Percentiles rank a stretch among this genome's conserved stretches.
These are phyloP conservation scores for Pedinophyceae sp. DNA, from an alignment of 139 green algal species.

Conservation along the genomic window DNA sequence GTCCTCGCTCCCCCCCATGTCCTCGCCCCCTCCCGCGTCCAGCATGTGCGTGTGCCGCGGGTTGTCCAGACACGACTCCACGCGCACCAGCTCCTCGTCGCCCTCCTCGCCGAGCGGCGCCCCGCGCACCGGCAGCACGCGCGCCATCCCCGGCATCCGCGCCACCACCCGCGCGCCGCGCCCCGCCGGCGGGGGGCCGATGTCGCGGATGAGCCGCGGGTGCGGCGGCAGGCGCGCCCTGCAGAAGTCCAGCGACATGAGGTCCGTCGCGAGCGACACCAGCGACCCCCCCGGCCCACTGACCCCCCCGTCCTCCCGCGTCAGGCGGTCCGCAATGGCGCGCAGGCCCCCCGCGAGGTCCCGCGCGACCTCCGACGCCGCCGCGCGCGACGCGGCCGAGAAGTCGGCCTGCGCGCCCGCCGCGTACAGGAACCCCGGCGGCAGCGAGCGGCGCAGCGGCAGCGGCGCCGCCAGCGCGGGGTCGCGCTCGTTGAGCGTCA, in stretches of 20 bases:
- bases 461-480: conserved; percentile 15
- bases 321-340: conserved; percentile 27
- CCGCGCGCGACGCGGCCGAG: not conserved
- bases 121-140: not conserved
- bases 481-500: not conserved
- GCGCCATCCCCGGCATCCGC: not conserved
- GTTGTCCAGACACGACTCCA: no score
- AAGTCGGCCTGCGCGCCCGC: not conserved
- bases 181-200: conserved; percentile 1
- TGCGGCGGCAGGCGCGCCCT: conserved; percentile 21
- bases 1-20: not conserved
- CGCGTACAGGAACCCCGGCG: conserved; percentile 18
- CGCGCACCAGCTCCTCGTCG: not conserved
- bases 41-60: no score
- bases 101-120: not conserved
- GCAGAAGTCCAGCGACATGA: conserved; percentile 18
- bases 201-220: conserved; percentile 19
- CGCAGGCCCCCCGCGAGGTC: conserved; percentile 19
- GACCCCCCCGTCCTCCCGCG: conserved; percentile 9
- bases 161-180: no score
- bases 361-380: not conserved
- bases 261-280: conserved; percentile 10
- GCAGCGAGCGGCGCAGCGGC: conserved; percentile 19
- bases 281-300: not conserved
- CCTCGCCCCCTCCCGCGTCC: no score